Percentiles rank a stretch among this genome's conserved stretches.
Evolutionary conservation across 2,329 filamentous ascomycete genomes (phyloP).

Genomic region (Alternaria tenuissima): DNA sequence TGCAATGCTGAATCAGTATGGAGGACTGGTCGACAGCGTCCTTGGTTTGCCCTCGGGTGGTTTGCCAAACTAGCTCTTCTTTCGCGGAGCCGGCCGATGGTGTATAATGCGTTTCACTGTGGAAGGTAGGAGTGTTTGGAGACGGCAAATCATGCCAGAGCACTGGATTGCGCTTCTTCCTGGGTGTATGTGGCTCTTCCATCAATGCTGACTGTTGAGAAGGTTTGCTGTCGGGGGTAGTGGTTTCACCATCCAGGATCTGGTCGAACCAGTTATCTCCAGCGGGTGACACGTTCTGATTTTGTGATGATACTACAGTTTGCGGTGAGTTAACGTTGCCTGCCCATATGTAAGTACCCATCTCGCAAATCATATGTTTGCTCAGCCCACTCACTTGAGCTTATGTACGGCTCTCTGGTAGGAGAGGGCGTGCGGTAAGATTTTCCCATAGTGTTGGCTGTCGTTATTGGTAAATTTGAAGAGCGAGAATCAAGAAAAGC

Average conservation of each 20-base stretch:
- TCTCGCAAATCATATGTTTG: fast-evolving
- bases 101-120: no score
- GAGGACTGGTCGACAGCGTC: neutral
- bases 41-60: neutral
- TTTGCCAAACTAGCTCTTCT: neutral
- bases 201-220: neutral
- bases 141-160: constrained; percentile 21
- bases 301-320: neutral
- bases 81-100: neutral
- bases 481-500: neutral
- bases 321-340: constrained; percentile 11
- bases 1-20: neutral
- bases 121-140: constrained; percentile 11
- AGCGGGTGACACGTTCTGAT: neutral
- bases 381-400: constrained; percentile 6
- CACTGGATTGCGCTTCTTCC: neutral
- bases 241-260: neutral
- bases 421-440: constrained; percentile 23
- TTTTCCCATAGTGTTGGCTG: neutral
- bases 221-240: neutral
- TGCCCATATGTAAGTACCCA: neutral
- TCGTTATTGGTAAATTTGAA: neutral
- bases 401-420: neutral
- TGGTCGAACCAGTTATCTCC: neutral
- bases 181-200: constrained; percentile 6